These are phyloP conservation scores for Vararia minispora DNA, from an alignment of 768 basidiomycete species.

Conservation along the genomic window DNA sequence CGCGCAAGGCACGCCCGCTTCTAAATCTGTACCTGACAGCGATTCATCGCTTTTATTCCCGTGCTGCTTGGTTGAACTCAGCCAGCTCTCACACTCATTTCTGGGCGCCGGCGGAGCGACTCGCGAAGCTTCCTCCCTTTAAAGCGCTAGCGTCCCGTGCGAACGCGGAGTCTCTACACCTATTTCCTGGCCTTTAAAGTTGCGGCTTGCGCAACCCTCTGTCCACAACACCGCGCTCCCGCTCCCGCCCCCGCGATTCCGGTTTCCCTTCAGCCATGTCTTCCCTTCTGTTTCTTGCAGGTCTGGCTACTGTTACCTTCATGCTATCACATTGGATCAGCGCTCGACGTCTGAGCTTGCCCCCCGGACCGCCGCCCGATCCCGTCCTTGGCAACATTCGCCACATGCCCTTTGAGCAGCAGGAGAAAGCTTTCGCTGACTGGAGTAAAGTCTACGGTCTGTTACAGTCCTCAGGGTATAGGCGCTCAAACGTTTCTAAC, in stretches of 20 bases:
- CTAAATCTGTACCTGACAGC: too few relatives aligned
- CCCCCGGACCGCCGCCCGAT: slow-evolving; percentile 21
- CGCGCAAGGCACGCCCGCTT: too few relatives aligned
- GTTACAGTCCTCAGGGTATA: neutral
- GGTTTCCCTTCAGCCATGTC: neutral
- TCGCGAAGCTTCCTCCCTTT: too few relatives aligned
- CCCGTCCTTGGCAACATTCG: slow-evolving; percentile 23
- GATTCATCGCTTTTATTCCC: too few relatives aligned
- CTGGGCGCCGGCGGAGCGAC: too few relatives aligned
- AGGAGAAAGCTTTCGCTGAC: slow-evolving; percentile 16
- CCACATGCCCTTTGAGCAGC: slow-evolving; percentile 17
- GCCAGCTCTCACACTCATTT: too few relatives aligned
- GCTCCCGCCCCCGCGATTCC: neutral
- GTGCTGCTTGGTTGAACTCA: too few relatives aligned
- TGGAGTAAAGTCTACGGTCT: slow-evolving; percentile 22
- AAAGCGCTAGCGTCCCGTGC: too few relatives aligned
- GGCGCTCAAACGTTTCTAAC: neutral
- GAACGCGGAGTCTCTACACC: too few relatives aligned
- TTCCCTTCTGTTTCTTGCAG: neutral
- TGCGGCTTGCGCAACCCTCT: neutral
- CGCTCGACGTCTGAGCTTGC: slow-evolving; percentile 10
- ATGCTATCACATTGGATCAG: slow-evolving; percentile 13
- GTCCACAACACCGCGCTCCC: neutral
- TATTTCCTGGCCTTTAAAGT: too few relatives aligned
- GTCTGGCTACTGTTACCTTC: slow-evolving; percentile 6